Percentiles rank a stretch among this genome's conserved stretches.
Evolutionary conservation across 495 filamentous ascomycete genomes (phyloP).

Genomic region (Hyaloscypha finlandica): DNA sequence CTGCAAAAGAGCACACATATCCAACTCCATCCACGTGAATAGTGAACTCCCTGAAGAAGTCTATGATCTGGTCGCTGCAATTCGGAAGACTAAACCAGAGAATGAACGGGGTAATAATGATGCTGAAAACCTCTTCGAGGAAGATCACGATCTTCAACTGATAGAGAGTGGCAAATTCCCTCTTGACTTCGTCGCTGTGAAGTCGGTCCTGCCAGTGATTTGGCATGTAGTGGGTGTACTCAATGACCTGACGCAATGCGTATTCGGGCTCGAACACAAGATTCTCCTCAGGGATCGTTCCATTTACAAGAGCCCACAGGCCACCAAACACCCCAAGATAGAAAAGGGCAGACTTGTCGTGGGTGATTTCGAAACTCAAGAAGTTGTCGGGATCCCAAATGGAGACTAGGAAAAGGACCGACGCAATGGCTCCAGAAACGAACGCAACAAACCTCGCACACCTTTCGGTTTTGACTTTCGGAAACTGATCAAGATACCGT

Average conservation of each 20-base stretch:
- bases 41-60: constrained; percentile 97
- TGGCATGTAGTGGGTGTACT: constrained; percentile 89
- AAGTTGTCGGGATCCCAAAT: constrained; percentile 89
- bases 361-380: constrained; percentile 86
- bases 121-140: constrained; percentile 86
- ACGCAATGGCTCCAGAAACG: constrained; percentile 78
- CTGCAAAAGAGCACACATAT: constrained; percentile 93
- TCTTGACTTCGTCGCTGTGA: constrained; percentile 81
- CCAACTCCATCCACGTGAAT: constrained; percentile 95
- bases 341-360: constrained; percentile 79
- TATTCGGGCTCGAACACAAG: constrained; percentile 90
- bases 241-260: constrained; percentile 81
- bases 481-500: constrained; percentile 93
- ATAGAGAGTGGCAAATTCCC: constrained; percentile 86
- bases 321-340: constrained; percentile 74
- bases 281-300: constrained; percentile 81
- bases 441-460: constrained; percentile 82
- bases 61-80: constrained; percentile 89
- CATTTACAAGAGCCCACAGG: constrained; percentile 77
- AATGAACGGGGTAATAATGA: constrained; percentile 88
- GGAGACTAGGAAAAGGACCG: constrained; percentile 77
- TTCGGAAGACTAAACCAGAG: constrained; percentile 85
- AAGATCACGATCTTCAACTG: constrained; percentile 89
- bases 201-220: constrained; percentile 84
- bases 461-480: constrained; percentile 89